Conservation (phyloP, 2,329 filamentous ascomycete species). For the Aspergillus japonicus region DNA sequence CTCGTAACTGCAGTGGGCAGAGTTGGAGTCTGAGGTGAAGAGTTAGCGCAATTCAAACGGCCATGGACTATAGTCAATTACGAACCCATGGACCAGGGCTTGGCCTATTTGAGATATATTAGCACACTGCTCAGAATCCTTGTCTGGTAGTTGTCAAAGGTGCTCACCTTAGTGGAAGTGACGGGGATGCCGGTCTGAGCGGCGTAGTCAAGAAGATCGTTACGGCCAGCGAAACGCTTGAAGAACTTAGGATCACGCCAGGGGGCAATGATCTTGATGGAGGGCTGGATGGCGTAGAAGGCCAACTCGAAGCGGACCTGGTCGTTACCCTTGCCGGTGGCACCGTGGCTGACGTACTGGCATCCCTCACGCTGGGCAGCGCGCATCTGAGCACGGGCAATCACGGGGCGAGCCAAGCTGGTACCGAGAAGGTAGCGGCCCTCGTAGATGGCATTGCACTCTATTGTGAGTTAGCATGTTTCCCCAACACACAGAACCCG, state of each 20-base stretch:
- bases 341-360: constrained; percentile 46
- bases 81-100: constrained; percentile 60
- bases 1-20: constrained; percentile 72
- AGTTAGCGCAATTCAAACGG: constrained; percentile 3
- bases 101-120: constrained; percentile 21
- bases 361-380: constrained; percentile 45
- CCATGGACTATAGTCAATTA: neutral
- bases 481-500: neutral
- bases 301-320: constrained; percentile 52
- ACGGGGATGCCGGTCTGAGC: constrained; percentile 49
- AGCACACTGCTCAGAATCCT: neutral
- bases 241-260: constrained; percentile 52
- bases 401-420: constrained; percentile 47
- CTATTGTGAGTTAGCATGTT: constrained; percentile 2
- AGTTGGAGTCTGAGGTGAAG: constrained; percentile 34
- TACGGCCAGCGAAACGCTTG: constrained; percentile 49
- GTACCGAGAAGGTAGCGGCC: constrained; percentile 61
- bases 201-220: constrained; percentile 51
- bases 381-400: constrained; percentile 46
- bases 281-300: constrained; percentile 50
- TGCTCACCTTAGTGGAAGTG: constrained; percentile 44
- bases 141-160: too few relatives aligned
- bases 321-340: constrained; percentile 51
- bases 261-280: constrained; percentile 51
- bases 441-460: constrained; percentile 64